Base-by-base conservation (phyloP, 345 rosid species). In the Camelina laxa region DNA sequence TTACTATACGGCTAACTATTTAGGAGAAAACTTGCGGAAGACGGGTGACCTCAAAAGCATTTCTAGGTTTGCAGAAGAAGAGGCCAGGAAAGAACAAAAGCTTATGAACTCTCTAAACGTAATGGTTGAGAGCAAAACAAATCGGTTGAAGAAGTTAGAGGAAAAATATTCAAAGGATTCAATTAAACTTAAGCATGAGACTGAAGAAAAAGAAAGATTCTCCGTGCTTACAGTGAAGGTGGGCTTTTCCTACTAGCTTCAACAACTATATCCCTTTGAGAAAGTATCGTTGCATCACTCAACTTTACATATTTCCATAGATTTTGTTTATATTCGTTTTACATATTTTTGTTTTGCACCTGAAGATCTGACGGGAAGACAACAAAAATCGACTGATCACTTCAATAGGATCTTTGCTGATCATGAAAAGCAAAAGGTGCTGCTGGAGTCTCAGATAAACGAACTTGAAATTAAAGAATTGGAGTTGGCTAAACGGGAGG, bases 151-250 rank as follows among this genome's bases (percentile, higher is more conserved):
- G 71, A 91, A 87, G 76, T 86, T 91, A 79, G 73, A 85, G 72
- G 69, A 74, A 60, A 90, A 69, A 75, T 95, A 80, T 55, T 77
- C 76, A 33, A 87, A 89, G 86, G 85, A 90, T 78, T 72, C 85
- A 11, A 27, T 67, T 54, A 57, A 80, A 48, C 82, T 90, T 31
- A 77, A 83, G 47, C 70, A 48, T 44, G 57, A 86, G 76, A 85
- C 90, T 72, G 82, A 81, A 74, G 91, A 92, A 78, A 95, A 87
- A 72, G 99, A 90, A 89, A 80, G 84, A 90, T 92, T 76, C 84
- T 85, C 80, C 92, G 82, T 70, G 78, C 80, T 30, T 92, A 92
- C 79, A 88, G 82, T 74, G 96, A 89, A 87, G 99, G 97, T 95
- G 42, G 8, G 75, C 68, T 53, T 77, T 58, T 9, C 50, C 45